phyloP scores from a whole-genome alignment of 2,329 filamentous ascomycete genomes.

The Aspergillus fischeri region DNA sequence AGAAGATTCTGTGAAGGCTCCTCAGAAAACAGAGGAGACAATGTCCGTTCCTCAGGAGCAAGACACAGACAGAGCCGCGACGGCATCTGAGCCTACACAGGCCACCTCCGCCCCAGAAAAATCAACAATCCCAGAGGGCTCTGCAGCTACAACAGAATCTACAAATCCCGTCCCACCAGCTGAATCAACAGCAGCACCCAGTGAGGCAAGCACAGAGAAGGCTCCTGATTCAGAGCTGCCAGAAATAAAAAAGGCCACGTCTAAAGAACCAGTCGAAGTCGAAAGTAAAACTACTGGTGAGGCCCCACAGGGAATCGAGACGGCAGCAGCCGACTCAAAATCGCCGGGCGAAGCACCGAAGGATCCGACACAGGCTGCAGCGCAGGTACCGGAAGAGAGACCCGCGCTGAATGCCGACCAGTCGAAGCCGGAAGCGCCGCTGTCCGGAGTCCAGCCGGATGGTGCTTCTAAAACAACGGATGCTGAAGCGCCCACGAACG shows the following conservation, averaged over 20 bases:
- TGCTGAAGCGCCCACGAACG: conserved; percentile 1
- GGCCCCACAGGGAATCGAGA: not conserved
- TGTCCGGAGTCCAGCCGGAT: conserved; percentile 1
- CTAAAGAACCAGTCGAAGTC: not conserved
- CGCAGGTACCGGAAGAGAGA: not conserved
- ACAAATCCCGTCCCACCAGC: not conserved
- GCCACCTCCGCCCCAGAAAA: not conserved
- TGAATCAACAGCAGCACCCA: conserved; percentile 1
- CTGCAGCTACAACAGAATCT: not conserved
- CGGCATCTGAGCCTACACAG: conserved; percentile 2
- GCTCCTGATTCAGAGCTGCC: not conserved
- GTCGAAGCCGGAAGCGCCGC: not conserved
- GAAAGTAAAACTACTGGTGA: not conserved
- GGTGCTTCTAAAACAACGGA: conserved; percentile 3
- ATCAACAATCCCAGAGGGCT: not conserved
- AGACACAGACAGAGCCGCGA: not conserved
- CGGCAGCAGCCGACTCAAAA: not conserved
- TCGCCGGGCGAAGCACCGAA: not conserved
- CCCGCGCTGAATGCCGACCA: conserved; percentile 3
- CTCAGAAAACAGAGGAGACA: not conserved
- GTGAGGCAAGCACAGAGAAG: conserved; percentile 1
- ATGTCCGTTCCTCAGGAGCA: not conserved
- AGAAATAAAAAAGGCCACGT: not conserved
- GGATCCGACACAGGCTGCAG: not conserved
- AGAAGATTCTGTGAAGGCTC: conserved; percentile 3